A percentile compares a stretch with the other conserved stretches of the same genome.
Evolutionary conservation across 768 basidiomycete genomes (phyloP).

Genomic region (Amanita polypyramis): DNA sequence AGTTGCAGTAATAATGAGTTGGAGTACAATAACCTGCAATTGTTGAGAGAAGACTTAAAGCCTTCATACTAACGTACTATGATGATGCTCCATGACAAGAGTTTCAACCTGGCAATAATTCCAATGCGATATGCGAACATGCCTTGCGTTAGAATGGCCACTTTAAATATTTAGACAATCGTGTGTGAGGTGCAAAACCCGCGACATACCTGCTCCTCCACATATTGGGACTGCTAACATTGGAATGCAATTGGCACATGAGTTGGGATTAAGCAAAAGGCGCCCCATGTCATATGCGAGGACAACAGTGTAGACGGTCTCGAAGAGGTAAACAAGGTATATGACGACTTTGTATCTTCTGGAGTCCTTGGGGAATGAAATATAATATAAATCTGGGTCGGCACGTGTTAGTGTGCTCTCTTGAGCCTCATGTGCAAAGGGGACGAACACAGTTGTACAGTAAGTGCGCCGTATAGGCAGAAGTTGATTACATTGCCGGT

Average conservation of each 20-base stretch:
- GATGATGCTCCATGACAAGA: neutral
- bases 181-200: neutral
- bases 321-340: conserved; percentile 8
- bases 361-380: conserved; percentile 11
- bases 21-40: neutral
- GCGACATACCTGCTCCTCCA: neutral
- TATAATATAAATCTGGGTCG: conserved; percentile 11
- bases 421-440: neutral
- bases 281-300: neutral
- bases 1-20: neutral
- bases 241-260: neutral
- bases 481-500: neutral
- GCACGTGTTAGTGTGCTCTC: neutral
- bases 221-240: neutral
- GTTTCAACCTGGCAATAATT: neutral
- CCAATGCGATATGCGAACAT: conserved; percentile 1
- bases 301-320: conserved; percentile 7
- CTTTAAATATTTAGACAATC: neutral
- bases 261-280: neutral
- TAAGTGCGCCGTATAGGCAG: conserved; percentile 2
- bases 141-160: neutral
- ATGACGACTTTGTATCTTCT: conserved; percentile 8
- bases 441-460: conserved; percentile 6
- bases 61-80: neutral
- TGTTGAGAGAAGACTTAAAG: too few relatives aligned